These are phyloP conservation scores for Alloteropsis semialata DNA, from an alignment of 176 grass and related monocot species.

Conservation along the genomic window DNA sequence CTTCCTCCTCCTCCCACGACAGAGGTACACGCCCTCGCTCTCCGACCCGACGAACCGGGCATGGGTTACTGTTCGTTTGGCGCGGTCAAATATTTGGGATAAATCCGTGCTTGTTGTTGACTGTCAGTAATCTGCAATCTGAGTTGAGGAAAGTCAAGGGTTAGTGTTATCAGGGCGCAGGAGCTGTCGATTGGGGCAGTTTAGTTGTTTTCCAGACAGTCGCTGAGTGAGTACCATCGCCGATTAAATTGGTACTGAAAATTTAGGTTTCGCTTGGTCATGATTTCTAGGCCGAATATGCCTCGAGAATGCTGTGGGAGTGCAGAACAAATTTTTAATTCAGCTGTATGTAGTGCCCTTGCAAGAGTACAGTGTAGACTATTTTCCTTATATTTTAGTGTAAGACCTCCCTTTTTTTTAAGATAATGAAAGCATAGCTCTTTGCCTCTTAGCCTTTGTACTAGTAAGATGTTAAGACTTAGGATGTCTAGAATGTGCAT, in stretches of 20 bases:
- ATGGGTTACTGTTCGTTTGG: neutral
- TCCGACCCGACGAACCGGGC: neutral
- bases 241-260: neutral
- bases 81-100: neutral
- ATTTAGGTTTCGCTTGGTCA: neutral
- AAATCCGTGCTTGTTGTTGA: neutral
- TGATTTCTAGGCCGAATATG: neutral
- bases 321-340: neutral
- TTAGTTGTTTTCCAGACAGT: neutral
- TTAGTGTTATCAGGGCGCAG: neutral
- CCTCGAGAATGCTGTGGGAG: neutral
- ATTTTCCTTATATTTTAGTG: neutral
- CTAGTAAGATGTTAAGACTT: neutral
- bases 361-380: neutral
- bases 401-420: neutral
- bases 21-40: conserved; percentile 28
- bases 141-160: neutral
- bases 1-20: conserved; percentile 23
- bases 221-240: neutral
- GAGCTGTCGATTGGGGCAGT: neutral
- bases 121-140: neutral
- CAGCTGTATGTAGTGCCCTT: neutral
- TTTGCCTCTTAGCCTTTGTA: neutral
- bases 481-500: neutral
- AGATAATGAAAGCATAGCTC: no score